A percentile compares a stretch with the other conserved stretches of the same genome.
Conservation (phyloP, 2,329 filamentous ascomycete species). For the Sarocladiaceae sp. region DNA sequence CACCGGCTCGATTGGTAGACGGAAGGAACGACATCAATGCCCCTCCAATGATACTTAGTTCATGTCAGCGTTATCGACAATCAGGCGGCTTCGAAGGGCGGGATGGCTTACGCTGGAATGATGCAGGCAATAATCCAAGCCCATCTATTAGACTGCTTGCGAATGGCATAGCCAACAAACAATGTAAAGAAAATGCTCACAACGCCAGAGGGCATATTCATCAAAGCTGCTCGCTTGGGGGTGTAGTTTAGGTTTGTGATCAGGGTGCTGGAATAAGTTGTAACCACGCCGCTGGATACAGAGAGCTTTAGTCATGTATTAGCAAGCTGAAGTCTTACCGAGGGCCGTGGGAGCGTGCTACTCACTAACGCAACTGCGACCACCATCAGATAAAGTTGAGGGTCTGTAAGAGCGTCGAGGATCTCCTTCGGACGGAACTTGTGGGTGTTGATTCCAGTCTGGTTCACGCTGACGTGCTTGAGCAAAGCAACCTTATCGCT, state of each 20-base stretch:
- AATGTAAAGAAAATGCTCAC: slow-evolving; percentile 47
- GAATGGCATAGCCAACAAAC: slow-evolving; percentile 40
- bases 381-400: slow-evolving; percentile 45
- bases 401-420: slow-evolving; percentile 43
- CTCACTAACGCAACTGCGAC: slow-evolving; percentile 41
- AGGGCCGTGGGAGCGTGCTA: background rate
- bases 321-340: background rate
- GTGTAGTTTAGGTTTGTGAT: slow-evolving; percentile 41
- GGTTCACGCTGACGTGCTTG: slow-evolving; percentile 49
- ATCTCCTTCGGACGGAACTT: slow-evolving; percentile 48
- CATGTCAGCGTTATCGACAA: background rate
- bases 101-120: slow-evolving; percentile 38
- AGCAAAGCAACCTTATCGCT: slow-evolving; percentile 43
- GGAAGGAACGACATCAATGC: slow-evolving; percentile 48
- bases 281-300: slow-evolving; percentile 47
- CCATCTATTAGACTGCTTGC: slow-evolving; percentile 41
- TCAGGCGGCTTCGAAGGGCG: too few relatives aligned
- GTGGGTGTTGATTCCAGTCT: slow-evolving; percentile 50
- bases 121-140: slow-evolving; percentile 43
- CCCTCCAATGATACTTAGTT: slow-evolving; percentile 36
- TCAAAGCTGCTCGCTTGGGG: slow-evolving; percentile 38
- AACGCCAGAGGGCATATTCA: slow-evolving; percentile 48
- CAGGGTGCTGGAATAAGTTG: slow-evolving; percentile 48
- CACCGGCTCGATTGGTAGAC: slow-evolving; percentile 35
- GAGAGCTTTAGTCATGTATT: slow-evolving; percentile 27